Evolutionary conservation across 768 basidiomycete genomes (phyloP), one percentile per base, ranked within the genome.

Genomic region (Lactifluus pinguis): DNA sequence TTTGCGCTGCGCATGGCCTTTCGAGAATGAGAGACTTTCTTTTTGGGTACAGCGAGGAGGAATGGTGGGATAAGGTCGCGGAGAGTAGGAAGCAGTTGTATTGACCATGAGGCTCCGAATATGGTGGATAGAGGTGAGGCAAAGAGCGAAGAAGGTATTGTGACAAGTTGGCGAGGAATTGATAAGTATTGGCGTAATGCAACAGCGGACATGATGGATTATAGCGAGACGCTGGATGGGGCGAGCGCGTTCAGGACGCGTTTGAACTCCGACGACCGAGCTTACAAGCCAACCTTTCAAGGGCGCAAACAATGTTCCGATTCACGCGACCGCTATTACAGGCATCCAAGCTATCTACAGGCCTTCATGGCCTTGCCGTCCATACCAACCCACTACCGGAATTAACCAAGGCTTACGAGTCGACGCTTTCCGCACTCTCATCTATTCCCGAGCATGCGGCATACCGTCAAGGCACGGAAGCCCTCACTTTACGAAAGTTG

Each of bases 1-100:
- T 94, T 93, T 15, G 94, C 88, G 64, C 84, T 85, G 45, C 95
- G 81, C 93, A 95, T 95, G n/a, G 87, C 81, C 73, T 98, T 98
- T 54, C 90, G 80, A 21, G 92, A 93, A 74, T 98, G 94, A 0
- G 94, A 93, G 11, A 85, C 81, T 75, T 95, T 95, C 72, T 87
- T 88, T 76, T 98, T 98, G 29, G 95, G 95, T 2, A 95, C 95
- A 29, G 94, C 93, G 47, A 93, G 82, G 19, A 98, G 76, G 71
- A 95, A 84, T 0, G 93, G 80, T 13, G 95, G 95, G 63, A 98
- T 80, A 48, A 97, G 81, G 64, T 95, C 90, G 44, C 78, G 73
- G 21, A 86, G 72, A 3, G 79, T 76, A 41, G 76, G 75, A 41
- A 81, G 68, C 5, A 75, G 64, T 11, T 78, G 80, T 52, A 77